Evolutionary conservation across 176 grass and related monocot species (phyloP).

Genomic region (Rhipidocladum racemiflorum): DNA sequence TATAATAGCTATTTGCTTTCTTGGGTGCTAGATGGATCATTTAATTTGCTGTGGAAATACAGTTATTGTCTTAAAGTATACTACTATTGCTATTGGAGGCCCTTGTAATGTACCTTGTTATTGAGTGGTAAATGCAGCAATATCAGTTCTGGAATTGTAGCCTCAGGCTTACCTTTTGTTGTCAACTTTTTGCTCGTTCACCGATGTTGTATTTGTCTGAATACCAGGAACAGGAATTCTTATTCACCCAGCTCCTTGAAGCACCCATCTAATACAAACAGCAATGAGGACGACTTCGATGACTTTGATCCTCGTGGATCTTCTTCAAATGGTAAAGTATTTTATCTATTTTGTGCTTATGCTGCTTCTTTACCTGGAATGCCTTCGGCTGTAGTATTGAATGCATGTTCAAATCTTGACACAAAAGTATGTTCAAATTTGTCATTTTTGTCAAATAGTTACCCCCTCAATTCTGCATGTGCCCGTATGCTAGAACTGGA

Average conservation of each 20-base stretch:
- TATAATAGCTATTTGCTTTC: not conserved
- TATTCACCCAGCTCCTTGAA: constrained; percentile 39
- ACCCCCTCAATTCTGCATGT: not conserved
- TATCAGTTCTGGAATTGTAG: not conserved
- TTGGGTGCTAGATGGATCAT: not conserved
- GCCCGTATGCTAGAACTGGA: not conserved
- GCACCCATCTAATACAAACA: constrained; percentile 33
- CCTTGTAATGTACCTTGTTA: constrained; percentile 8
- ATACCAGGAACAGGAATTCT: constrained; percentile 43
- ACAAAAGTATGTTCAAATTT: not conserved
- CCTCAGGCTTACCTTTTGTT: not conserved
- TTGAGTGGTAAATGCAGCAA: constrained; percentile 17
- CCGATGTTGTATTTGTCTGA: constrained; percentile 31
- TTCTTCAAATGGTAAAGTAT: constrained; percentile 58
- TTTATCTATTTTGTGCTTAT: constrained; percentile 19
- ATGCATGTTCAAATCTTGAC: constrained; percentile 1
- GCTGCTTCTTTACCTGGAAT: constrained; percentile 5
- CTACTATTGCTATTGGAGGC: not conserved
- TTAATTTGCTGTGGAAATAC: constrained; percentile 17
- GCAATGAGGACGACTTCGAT: constrained; percentile 68
- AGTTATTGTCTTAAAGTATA: constrained; percentile 21
- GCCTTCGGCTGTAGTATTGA: constrained; percentile 2
- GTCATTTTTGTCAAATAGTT: not conserved
- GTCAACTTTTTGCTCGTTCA: not conserved
- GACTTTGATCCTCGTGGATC: constrained; percentile 96